Percentiles rank a stretch among this genome's conserved stretches.
Evolutionary conservation across 2,329 filamentous ascomycete genomes (phyloP).

Genomic region (Aureobasidium zeae): DNA sequence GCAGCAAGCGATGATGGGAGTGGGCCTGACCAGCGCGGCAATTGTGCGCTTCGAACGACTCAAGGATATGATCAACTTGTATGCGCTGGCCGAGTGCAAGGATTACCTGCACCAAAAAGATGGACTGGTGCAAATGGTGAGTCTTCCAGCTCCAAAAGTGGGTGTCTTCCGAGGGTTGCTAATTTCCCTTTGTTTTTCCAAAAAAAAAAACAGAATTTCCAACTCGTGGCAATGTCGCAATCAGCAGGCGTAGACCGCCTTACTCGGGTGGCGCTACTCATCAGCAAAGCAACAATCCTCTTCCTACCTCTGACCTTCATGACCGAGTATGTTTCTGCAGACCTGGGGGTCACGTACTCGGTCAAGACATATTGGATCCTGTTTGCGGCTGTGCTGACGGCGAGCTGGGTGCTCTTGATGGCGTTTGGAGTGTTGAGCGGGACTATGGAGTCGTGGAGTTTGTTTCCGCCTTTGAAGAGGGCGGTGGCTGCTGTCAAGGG

Average conservation of each 20-base stretch:
- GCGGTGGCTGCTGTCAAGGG: neutral
- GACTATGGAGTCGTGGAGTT: conserved; percentile 39
- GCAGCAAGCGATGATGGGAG: conserved; percentile 34
- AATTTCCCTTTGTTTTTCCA: conserved; percentile 13
- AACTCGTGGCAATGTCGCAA: conserved; percentile 66
- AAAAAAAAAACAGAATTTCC: conserved; percentile 54
- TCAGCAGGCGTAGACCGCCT: conserved; percentile 62
- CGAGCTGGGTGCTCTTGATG: conserved; percentile 51
- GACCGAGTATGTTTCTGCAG: conserved; percentile 63
- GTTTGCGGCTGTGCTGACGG: conserved; percentile 54
- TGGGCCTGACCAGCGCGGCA: conserved; percentile 41
- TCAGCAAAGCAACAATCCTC: conserved; percentile 66
- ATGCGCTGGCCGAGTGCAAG: conserved; percentile 53
- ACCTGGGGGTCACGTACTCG: conserved; percentile 52
- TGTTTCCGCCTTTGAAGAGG: conserved; percentile 8
- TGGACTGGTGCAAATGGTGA: conserved; percentile 57
- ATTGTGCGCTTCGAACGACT: conserved; percentile 51
- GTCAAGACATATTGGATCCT: conserved; percentile 56
- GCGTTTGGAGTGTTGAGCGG: conserved; percentile 49
- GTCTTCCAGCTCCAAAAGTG: too few relatives aligned
- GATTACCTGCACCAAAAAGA: conserved; percentile 62
- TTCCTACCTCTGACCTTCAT: conserved; percentile 68
- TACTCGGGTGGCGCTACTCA: conserved; percentile 60
- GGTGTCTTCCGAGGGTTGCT: too few relatives aligned
- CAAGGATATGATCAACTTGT: conserved; percentile 49